phyloP scores from a whole-genome alignment of 306 rosid genomes.

The Cucurbita pepo region DNA sequence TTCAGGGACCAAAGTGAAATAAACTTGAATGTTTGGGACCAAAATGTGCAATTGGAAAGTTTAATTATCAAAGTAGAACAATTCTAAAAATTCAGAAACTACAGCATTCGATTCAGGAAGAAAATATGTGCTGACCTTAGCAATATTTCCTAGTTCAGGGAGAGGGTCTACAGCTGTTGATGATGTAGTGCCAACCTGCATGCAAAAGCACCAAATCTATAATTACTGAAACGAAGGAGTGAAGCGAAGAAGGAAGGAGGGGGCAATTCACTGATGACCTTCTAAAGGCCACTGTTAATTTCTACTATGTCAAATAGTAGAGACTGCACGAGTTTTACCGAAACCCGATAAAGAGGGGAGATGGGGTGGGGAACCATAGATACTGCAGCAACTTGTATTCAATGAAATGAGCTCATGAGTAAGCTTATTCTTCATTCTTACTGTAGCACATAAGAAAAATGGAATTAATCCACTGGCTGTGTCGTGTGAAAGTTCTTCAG shows the following conservation, averaged over 20 bases:
- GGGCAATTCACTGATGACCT: neutral
- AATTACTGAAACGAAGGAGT: neutral
- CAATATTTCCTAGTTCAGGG: slow-evolving; percentile 41
- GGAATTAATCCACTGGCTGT: slow-evolving; percentile 54
- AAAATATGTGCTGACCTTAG: slow-evolving; percentile 38
- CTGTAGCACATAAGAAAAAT: slow-evolving; percentile 82
- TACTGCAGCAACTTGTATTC: neutral
- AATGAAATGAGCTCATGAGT: neutral
- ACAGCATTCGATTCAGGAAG: neutral
- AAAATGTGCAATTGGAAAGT: neutral
- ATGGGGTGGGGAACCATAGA: neutral
- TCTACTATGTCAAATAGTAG: neutral
- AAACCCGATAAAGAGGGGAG: neutral
- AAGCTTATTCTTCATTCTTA: slow-evolving; percentile 21
- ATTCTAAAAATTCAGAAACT: neutral
- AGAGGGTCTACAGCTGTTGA: slow-evolving; percentile 91
- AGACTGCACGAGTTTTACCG: neutral
- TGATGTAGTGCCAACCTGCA: slow-evolving; percentile 89
- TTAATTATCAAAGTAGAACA: neutral
- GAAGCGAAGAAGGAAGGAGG: neutral
- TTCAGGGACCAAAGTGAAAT: neutral
- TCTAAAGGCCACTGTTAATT: neutral
- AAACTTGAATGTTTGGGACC: neutral
- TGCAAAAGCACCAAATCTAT: neutral
- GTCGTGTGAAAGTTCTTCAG: slow-evolving; percentile 55